Evolutionary conservation across 768 basidiomycete genomes (phyloP).

Genomic region (Lactarius sanguifluus): DNA sequence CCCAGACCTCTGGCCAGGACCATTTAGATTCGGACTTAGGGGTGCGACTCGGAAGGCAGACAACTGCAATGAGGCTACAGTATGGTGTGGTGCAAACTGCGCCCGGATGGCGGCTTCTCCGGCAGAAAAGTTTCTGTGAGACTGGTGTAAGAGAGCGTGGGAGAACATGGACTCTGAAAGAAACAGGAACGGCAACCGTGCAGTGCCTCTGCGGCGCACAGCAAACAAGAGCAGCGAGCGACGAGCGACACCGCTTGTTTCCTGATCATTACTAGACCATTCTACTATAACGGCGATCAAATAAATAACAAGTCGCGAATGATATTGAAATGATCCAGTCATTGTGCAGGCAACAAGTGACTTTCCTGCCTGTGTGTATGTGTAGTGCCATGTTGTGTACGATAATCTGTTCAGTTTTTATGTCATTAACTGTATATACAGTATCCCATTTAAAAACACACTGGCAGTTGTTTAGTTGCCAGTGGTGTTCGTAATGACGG

Average conservation of each 20-base stretch:
- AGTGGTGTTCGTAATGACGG: background rate
- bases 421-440: background rate
- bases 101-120: background rate
- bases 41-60: background rate
- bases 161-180: background rate
- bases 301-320: slow-evolving; percentile 5
- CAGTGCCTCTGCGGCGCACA: background rate
- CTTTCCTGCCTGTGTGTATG: background rate
- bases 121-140: background rate
- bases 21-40: too few relatives aligned
- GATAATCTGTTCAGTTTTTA: background rate
- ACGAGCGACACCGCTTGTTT: slow-evolving; percentile 6
- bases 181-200: background rate
- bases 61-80: background rate
- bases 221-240: background rate
- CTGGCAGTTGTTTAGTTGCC: background rate
- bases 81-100: background rate
- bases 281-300: slow-evolving; percentile 29
- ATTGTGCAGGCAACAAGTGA: background rate
- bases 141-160: background rate
- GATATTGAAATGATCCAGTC: slow-evolving; percentile 8
- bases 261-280: slow-evolving; percentile 27
- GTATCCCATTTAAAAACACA: background rate
- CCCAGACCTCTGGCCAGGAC: background rate
- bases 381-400: background rate